Evolutionary conservation across 1,139 yeast genomes (phyloP).

Genomic region (Wickerhamiella infanticola): DNA sequence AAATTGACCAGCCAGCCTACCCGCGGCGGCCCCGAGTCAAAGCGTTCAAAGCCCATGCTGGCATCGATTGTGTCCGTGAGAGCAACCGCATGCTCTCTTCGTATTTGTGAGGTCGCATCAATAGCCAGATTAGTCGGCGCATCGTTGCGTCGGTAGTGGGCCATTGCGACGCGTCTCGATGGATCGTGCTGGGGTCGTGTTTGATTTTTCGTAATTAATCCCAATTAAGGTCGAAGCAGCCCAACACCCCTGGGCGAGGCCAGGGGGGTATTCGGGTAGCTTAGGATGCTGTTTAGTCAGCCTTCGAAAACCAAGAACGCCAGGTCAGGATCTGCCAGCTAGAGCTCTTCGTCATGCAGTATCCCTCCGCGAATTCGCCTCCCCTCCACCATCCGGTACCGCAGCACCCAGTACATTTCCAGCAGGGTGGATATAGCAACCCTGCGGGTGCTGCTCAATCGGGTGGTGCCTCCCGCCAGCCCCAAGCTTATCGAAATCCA

Average conservation of each 20-base stretch:
- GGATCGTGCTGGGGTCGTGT: neutral
- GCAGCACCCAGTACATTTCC: conserved; percentile 30
- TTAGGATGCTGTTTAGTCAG: neutral
- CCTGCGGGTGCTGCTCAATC: conserved; percentile 9
- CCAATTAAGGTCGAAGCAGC: neutral
- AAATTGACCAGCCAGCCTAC: conserved; percentile 71
- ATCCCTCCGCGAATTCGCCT: conserved; percentile 16
- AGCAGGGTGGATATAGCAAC: conserved; percentile 13
- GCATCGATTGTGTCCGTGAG: conserved; percentile 44
- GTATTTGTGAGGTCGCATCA: neutral
- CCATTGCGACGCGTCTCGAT: neutral
- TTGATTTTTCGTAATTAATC: neutral
- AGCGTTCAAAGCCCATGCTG: conserved; percentile 64
- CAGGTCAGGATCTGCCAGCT: neutral
- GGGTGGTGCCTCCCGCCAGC: conserved; percentile 19
- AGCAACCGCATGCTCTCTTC: neutral
- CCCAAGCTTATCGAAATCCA: conserved; percentile 7
- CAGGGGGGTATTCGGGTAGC: neutral
- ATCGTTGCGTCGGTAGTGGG: neutral
- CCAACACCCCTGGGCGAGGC: neutral
- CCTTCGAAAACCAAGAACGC: neutral
- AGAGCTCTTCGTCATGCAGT: neutral
- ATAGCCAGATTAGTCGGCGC: neutral
- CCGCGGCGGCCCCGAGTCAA: conserved; percentile 48
- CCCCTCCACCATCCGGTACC: conserved; percentile 34